Conservation (phyloP, 805 yeast species). For the Kodamaea kakaduensis region DNA sequence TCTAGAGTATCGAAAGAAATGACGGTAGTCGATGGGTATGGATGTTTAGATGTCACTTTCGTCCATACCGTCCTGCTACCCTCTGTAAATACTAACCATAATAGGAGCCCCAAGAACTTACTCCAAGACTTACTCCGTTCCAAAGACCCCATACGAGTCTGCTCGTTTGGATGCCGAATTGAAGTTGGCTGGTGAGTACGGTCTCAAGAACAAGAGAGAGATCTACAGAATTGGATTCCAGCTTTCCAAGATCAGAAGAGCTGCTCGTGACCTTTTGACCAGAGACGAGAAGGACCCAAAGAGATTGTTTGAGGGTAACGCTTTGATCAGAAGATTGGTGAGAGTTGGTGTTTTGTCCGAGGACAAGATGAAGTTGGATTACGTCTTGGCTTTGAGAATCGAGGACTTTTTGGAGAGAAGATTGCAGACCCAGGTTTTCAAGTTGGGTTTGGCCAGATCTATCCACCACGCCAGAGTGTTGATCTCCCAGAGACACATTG, state of each 20-base stretch:
- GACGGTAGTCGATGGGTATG: too few species aligned
- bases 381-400: slow-evolving; percentile 94
- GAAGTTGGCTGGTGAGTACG: slow-evolving; percentile 99
- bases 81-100: slow-evolving; percentile 8
- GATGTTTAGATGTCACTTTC: too few species aligned
- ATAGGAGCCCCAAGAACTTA: slow-evolving; percentile 97
- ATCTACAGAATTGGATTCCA: slow-evolving; percentile 99
- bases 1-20: too few species aligned
- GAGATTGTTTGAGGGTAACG: slow-evolving; percentile 99
- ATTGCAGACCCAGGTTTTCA: slow-evolving; percentile 99
- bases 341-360: slow-evolving; percentile 97
- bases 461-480: slow-evolving; percentile 99
- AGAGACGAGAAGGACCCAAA: slow-evolving; percentile 99
- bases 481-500: slow-evolving; percentile 98
- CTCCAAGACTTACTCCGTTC: slow-evolving; percentile 99
- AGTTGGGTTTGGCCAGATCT: slow-evolving; percentile 98
- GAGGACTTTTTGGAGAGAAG: slow-evolving; percentile 99
- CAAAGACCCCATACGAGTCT: slow-evolving; percentile 98
- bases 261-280: slow-evolving; percentile 99
- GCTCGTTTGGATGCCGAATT: slow-evolving; percentile 99
- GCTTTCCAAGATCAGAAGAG: slow-evolving; percentile 99
- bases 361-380: slow-evolving; percentile 99
- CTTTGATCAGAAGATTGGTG: slow-evolving; percentile 98
- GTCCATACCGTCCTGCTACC: too few species aligned
- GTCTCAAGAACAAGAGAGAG: slow-evolving; percentile 99